Evolutionary conservation across 331 rosid genomes (phyloP).

Genomic region (Pyrus hybrid): DNA sequence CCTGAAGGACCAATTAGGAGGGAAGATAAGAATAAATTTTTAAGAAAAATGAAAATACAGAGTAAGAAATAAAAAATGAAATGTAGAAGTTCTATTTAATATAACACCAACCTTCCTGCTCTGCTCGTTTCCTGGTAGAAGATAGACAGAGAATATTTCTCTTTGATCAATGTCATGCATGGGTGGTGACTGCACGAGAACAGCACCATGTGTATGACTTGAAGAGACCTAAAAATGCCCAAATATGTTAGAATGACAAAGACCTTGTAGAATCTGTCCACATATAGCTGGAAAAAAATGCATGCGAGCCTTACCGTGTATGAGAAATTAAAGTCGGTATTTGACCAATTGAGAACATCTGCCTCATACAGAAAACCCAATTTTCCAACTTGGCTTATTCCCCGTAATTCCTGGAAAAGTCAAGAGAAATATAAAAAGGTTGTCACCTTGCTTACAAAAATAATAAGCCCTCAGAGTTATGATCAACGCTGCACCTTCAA

Average conservation of each 20-base stretch:
- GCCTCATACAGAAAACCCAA: conserved; percentile 53
- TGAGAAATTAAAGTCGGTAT: conserved; percentile 55
- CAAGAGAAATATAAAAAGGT: not conserved
- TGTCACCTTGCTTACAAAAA: not conserved
- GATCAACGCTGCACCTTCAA: conserved; percentile 46
- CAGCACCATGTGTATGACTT: conserved; percentile 49
- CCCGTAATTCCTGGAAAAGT: conserved; percentile 49
- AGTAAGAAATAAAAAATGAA: not conserved
- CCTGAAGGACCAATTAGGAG: conserved; percentile 41
- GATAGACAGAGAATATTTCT: conserved; percentile 56
- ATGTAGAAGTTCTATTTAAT: not conserved
- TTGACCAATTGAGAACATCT: conserved; percentile 72
- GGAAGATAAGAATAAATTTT: too few relatives aligned
- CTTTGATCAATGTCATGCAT: conserved; percentile 65
- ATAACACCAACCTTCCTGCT: conserved; percentile 49
- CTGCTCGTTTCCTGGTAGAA: conserved; percentile 52
- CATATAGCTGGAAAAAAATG: conserved; percentile 2
- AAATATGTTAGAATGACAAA: not conserved
- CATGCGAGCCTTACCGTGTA: conserved; percentile 40
- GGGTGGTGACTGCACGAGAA: conserved; percentile 68
- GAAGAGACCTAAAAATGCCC: conserved; percentile 48
- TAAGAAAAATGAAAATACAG: too few relatives aligned
- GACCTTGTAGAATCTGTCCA: not conserved
- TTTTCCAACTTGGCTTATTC: conserved; percentile 42
- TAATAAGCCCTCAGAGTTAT: not conserved